Evolutionary conservation across 768 basidiomycete genomes (phyloP), one percentile per base, ranked within the genome.

Genomic region (Calocera cornea): DNA sequence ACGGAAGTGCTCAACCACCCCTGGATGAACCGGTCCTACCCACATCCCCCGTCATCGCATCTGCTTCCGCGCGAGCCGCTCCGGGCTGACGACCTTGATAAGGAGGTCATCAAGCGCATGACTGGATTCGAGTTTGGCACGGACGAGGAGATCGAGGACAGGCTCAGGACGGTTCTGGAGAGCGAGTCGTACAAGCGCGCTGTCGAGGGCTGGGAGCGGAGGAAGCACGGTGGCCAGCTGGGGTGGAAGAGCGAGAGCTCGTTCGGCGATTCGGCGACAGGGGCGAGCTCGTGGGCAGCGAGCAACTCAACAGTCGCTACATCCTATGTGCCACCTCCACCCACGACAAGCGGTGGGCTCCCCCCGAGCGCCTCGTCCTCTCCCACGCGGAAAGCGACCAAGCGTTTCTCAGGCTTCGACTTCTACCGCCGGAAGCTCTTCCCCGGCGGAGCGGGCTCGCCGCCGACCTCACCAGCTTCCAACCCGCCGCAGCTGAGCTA

Each of bases 101-200:
- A 82, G 34, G 83, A 87, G 40, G 91, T 98, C 68, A 83, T 99
- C 73, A 83, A 83, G 36, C 87, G 87, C 64, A 98, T 97, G 97
- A 86, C 87, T 47, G 95, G 95, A 2, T 97, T 99, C 78, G 95
- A 97, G 73, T 97, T 99, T 71, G 97, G 97, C 17, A 80, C 88
- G 0, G 87, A 89, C 64, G 88, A 89, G 2, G 90, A 95, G 14
- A 91, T 98, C 66, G 87, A 92, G 76, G 80, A 80, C 44, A 86
- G 81, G 73, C 83, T 97, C 1, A 73, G 83, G 11, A 81, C 84
- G 0, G 83, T 97, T 24, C 84, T 98, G 27, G 84, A 86, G 70
- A 87, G 87, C 0, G 93, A 97, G 33, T 74, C 78, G 0, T 99
- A 97, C 76, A 76, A 81, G 10, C 83, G 86, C 0, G 84, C 90